Evolutionary conservation across 495 filamentous ascomycete species (phyloP), one percentile per base, ranked within the genome.

Genomic region (Xylaria longipes): DNA sequence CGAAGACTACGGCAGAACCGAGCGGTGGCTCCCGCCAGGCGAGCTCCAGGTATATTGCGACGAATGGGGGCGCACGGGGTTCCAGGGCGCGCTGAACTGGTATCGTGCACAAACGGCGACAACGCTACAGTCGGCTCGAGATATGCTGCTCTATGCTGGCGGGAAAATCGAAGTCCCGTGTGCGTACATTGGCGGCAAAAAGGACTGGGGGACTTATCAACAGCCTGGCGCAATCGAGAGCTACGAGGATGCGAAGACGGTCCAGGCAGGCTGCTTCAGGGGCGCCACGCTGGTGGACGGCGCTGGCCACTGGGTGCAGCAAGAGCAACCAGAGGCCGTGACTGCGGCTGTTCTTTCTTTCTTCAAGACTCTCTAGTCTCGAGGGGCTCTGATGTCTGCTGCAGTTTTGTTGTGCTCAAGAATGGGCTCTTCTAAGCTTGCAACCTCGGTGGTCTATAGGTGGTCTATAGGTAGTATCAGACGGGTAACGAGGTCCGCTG

Each of bases 51-150:
- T 92, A 6, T 93, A 92, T 78, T 85, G 84, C 39, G 73, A 78
- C 12, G 89, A 92, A 66, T 92, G 88, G 81, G 70, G 54, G 8
- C 85, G 91, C n/a, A 92, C 86, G n/a, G 88, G 89, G 0, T 93
- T 92, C 77, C 90, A 92, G 79, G 90, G 91, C 3, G 90, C 84
- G 0, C 75, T 92, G 77, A 92, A 91, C 72, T 92, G 90, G 90
- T 93, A 92, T 74, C 84, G 89, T 4, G 86, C 87, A 22, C 81
- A 82, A 64, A 92, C 87, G 8, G 85, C 84, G 65, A 72, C 73
- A 27, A 75, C 74, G 37, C 79, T 85, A 22, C 82, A 80, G 20
- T 78, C 82, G 48, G 76, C 70, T 63, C 79, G 80, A 58, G 91
- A 92, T 70, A 74, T 89, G 66, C 83, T 88, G 27, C 74, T 89